phyloP scores from a whole-genome alignment of 2,329 filamentous ascomycete species.

The Thelonectria blattea region DNA sequence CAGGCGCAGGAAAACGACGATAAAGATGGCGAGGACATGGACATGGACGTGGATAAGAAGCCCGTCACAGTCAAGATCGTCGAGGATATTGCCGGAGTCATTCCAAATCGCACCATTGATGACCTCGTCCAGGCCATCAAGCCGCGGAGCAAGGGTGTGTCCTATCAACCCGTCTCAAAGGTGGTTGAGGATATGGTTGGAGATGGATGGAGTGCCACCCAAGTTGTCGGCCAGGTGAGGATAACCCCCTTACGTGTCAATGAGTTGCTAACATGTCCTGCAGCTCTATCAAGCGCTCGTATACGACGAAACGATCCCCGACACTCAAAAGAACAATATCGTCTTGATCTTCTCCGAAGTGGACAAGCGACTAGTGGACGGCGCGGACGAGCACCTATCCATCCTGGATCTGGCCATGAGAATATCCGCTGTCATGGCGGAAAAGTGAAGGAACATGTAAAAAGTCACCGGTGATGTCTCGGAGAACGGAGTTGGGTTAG shows the following conservation, averaged over 20 bases:
- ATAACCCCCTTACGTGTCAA: background rate
- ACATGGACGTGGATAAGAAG: conserved; percentile 66
- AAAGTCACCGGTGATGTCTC: conserved; percentile 9
- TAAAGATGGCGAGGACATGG: conserved; percentile 65
- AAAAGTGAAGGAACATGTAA: conserved; percentile 40
- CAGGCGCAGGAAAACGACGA: conserved; percentile 54
- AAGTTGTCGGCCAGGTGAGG: conserved; percentile 79
- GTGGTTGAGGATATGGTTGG: conserved; percentile 91
- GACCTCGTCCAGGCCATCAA: conserved; percentile 76
- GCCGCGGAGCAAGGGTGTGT: conserved; percentile 66
- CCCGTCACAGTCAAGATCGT: conserved; percentile 78
- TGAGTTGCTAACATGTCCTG: conserved; percentile 13
- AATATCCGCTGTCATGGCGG: conserved; percentile 74
- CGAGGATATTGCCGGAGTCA: conserved; percentile 95
- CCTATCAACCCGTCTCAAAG: conserved; percentile 76
- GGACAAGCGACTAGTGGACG: conserved; percentile 93
- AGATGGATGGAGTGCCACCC: conserved; percentile 94
- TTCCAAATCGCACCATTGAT: conserved; percentile 77
- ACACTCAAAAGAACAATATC: conserved; percentile 89
- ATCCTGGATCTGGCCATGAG: conserved; percentile 85
- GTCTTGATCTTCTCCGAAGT: conserved; percentile 89
- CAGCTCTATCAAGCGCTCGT: conserved; percentile 83
- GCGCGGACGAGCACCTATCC: conserved; percentile 91
- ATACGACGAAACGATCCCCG: conserved; percentile 82
- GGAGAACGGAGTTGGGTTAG: conserved; percentile 34